Evolutionary conservation across 2,329 filamentous ascomycete species (phyloP).

Genomic region (Fusarium nygamai): DNA sequence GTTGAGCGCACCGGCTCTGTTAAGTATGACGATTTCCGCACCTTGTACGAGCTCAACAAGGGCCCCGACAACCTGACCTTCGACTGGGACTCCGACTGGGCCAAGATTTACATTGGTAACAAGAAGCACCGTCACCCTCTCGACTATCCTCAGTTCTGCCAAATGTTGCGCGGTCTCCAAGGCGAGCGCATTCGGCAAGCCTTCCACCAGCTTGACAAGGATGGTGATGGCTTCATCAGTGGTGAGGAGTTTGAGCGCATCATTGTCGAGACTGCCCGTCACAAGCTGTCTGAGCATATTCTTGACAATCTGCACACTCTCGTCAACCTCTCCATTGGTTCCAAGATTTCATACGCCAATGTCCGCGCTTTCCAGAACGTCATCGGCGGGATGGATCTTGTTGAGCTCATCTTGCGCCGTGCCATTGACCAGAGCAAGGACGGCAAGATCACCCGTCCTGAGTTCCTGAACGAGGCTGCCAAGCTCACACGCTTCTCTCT

Average conservation of each 20-base stretch:
- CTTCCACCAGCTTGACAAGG: conserved; percentile 90
- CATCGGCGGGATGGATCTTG: conserved; percentile 96
- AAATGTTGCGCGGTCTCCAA: conserved; percentile 96
- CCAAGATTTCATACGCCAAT: conserved; percentile 97
- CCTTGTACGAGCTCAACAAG: conserved; percentile 88
- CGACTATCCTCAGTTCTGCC: conserved; percentile 95
- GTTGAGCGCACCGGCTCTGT: conserved; percentile 83
- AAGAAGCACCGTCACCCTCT: conserved; percentile 89
- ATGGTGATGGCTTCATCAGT: conserved; percentile 93
- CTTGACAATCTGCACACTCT: conserved; percentile 90
- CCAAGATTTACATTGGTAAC: conserved; percentile 89
- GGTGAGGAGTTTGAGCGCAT: conserved; percentile 97
- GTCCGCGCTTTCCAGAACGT: conserved; percentile 98
- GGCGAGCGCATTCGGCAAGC: conserved; percentile 96
- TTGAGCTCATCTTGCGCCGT: conserved; percentile 91
- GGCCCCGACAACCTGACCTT: conserved; percentile 87
- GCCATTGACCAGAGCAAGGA: conserved; percentile 85
- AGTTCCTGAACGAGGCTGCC: conserved; percentile 94
- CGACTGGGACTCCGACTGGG: conserved; percentile 98
- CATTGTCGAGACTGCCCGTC: conserved; percentile 88
- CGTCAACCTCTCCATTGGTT: conserved; percentile 91
- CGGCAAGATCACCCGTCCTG: conserved; percentile 91
- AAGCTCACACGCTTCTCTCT: conserved; percentile 92
- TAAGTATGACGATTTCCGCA: conserved; percentile 88
- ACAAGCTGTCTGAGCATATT: conserved; percentile 97